Evolutionary conservation across 805 yeast genomes (phyloP), one percentile per base, ranked within the genome.

Genomic region (Kluyveromyces wickerhamii): DNA sequence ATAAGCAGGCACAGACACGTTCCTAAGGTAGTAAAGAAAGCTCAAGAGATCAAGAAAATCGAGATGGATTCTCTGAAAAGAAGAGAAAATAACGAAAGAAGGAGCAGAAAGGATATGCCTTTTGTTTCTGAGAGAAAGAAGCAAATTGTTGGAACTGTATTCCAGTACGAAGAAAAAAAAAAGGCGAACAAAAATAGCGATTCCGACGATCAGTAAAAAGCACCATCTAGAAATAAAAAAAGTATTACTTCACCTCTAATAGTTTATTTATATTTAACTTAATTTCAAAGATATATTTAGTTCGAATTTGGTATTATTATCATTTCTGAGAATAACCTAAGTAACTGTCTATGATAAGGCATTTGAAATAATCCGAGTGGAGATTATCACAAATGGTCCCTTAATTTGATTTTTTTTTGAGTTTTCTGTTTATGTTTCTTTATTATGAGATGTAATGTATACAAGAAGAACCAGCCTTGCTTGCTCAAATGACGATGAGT

Each of bases 1-100:
- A 92, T 92, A 42, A 65, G 86, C 19, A 76, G 88, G 60, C 97
- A 92, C 63, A 77, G 98, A 59, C 96, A 92, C 56, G 69, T 89
- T 35, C 98, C 99, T 15, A 65, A 65, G 39, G 83, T 80, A 32
- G 74, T 92, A 46, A 89, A 88, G 72, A 84, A 80, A 59, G 96
- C 96, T 25, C 72, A 72, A 27, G 95, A 88, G 41, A 85, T 84
- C 57, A 89, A 92, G 66, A 62, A 76, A 13, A 67, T 71, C 38
- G 96, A 92, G 58, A 48, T 77, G 26, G 74, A 71, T 32, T 71
- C 92, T 26, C 59, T 85, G 45, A 85, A 83, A 66, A 74, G 81
- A 49, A 77, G 87, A 53, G 94, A 86, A 55, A 79, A 73, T 37
- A 92, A 92, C 53, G 79, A 79, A 47, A 77, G 94, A 53, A 74